phyloP scores from a whole-genome alignment of 129 eudicot species.

The Deinandra increscens region DNA sequence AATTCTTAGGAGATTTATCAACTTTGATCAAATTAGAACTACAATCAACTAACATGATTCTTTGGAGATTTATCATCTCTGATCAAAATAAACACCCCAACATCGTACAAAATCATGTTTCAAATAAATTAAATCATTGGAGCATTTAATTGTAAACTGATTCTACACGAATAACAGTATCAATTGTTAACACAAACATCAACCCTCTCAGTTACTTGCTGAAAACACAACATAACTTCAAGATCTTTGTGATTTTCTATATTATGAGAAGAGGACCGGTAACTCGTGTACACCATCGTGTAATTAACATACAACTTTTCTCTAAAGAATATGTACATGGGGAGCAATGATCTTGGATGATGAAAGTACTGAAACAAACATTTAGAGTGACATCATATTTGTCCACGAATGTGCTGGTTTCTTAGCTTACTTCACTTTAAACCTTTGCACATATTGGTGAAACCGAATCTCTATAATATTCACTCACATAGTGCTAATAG shows the following conservation, averaged over 20 bases:
- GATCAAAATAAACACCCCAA: no score
- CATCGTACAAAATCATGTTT: no score
- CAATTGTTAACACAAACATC: slow-evolving; percentile 74
- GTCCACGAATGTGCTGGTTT: slow-evolving; percentile 60
- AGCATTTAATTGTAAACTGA: no score
- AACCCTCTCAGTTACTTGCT: slow-evolving; percentile 59
- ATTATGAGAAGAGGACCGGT: no score
- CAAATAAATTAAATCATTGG: no score
- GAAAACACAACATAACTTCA: slow-evolving; percentile 21
- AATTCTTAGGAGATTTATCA: no score
- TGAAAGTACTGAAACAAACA: slow-evolving; percentile 61
- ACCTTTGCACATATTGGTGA: slow-evolving; percentile 49
- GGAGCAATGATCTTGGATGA: slow-evolving; percentile 54
- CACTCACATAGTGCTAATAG: slow-evolving; percentile 52
- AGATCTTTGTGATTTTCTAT: not conserved
- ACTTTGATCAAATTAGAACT: no score
- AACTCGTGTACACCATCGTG: no score
- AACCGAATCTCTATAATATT: slow-evolving; percentile 50
- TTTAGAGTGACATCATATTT: slow-evolving; percentile 63
- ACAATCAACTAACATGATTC: no score
- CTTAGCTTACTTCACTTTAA: slow-evolving; percentile 47
- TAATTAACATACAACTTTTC: no score
- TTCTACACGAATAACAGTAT: no score
- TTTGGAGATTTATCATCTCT: no score
- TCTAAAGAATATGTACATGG: slow-evolving; percentile 48